Evolutionary conservation across 1,139 yeast species (phyloP).

Genomic region (Kodamaea sp.): DNA sequence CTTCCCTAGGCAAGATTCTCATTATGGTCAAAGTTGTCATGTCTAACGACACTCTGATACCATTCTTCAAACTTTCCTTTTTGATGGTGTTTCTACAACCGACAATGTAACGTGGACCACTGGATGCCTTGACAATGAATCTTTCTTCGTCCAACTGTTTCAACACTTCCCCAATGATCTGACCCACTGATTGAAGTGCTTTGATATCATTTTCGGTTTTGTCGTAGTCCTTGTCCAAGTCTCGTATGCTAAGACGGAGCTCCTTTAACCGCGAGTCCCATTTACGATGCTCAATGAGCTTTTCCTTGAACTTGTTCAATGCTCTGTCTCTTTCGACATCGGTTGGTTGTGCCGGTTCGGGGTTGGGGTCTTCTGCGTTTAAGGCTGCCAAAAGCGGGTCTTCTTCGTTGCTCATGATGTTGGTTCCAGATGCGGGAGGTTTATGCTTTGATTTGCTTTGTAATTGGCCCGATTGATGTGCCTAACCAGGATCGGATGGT

Average conservation of each 20-base stretch:
- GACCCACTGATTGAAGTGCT: constrained; percentile 97
- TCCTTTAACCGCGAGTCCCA: constrained; percentile 93
- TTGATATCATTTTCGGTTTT: constrained; percentile 96
- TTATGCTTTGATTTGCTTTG: neutral
- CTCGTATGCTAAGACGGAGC: constrained; percentile 80
- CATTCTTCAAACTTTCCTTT: constrained; percentile 81
- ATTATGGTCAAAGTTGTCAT: constrained; percentile 97
- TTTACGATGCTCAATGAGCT: constrained; percentile 87
- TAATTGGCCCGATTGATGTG: too few species aligned
- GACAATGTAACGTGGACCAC: constrained; percentile 97
- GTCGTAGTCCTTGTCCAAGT: constrained; percentile 78
- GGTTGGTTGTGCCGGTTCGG: constrained; percentile 29
- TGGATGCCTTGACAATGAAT: constrained; percentile 93
- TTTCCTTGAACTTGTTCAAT: constrained; percentile 75
- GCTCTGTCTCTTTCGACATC: constrained; percentile 84
- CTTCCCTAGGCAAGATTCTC: constrained; percentile 97
- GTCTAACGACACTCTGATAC: constrained; percentile 94
- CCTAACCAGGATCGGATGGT: too few species aligned
- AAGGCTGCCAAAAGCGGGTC: constrained; percentile 78
- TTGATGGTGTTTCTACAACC: constrained; percentile 95
- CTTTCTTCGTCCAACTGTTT: constrained; percentile 95
- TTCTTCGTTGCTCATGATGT: constrained; percentile 63
- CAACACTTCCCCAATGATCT: constrained; percentile 94
- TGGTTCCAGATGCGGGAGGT: neutral
- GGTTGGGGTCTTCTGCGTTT: constrained; percentile 38